These are phyloP conservation scores for Ambrosiella beaveri DNA, from an alignment of 2,329 filamentous ascomycete species.

Conservation along the genomic window DNA sequence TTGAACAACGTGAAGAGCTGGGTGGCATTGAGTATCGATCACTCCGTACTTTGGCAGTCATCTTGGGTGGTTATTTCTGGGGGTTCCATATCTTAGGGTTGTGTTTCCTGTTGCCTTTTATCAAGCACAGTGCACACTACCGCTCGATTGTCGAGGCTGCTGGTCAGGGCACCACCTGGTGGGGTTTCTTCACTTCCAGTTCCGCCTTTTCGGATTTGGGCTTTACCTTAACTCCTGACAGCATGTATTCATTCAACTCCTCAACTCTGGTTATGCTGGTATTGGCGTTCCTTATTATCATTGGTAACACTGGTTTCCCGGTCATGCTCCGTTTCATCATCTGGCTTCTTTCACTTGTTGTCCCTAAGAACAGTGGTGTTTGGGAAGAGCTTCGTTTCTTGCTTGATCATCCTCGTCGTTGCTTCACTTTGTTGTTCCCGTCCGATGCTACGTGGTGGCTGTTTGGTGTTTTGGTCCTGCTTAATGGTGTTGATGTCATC, in stretches of 20 bases:
- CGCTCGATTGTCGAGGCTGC: neutral
- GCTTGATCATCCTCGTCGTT: slow-evolving; percentile 84
- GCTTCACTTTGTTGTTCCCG: slow-evolving; percentile 89
- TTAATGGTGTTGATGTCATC: slow-evolving; percentile 74
- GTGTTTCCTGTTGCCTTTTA: slow-evolving; percentile 64
- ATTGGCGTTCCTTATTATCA: slow-evolving; percentile 73
- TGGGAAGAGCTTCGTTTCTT: slow-evolving; percentile 87
- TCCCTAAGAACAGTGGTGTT: slow-evolving; percentile 47
- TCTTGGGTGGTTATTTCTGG: slow-evolving; percentile 66
- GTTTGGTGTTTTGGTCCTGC: slow-evolving; percentile 62
- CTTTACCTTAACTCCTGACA: slow-evolving; percentile 79
- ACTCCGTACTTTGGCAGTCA: slow-evolving; percentile 64
- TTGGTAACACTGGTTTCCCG: slow-evolving; percentile 90
- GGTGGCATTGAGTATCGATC: slow-evolving; percentile 94
- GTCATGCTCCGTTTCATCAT: slow-evolving; percentile 89
- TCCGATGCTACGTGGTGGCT: slow-evolving; percentile 89
- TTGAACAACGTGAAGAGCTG: slow-evolving; percentile 84
- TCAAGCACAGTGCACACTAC: slow-evolving; percentile 45
- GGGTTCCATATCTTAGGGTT: slow-evolving; percentile 67
- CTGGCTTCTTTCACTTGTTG: slow-evolving; percentile 56
- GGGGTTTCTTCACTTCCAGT: slow-evolving; percentile 75
- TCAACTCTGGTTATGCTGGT: slow-evolving; percentile 61
- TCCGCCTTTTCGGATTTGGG: slow-evolving; percentile 93
- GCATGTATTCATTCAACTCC: slow-evolving; percentile 75
- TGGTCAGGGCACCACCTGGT: slow-evolving; percentile 56